Percentiles rank a stretch among this genome's conserved stretches.
phyloP scores from a whole-genome alignment of 345 rosid genomes.

The Angophora floribunda region DNA sequence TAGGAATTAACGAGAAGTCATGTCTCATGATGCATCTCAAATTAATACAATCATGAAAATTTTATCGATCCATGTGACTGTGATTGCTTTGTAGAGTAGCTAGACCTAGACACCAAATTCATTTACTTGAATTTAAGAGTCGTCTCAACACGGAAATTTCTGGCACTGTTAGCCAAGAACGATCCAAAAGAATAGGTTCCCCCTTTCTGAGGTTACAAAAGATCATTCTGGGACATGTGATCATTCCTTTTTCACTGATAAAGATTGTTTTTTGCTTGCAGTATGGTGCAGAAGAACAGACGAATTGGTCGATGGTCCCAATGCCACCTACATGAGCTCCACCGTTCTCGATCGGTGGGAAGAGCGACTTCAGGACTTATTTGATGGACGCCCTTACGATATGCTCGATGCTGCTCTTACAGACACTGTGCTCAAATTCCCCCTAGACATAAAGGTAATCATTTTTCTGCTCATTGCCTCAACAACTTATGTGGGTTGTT shows the following conservation, averaged over 20 bases:
- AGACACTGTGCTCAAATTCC: slow-evolving; percentile 36
- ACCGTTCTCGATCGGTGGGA: slow-evolving; percentile 46
- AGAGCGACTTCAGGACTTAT: slow-evolving; percentile 46
- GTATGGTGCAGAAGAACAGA: slow-evolving; percentile 68
- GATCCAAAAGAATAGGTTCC: not conserved
- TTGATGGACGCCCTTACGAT: slow-evolving; percentile 44
- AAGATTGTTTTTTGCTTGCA: not conserved
- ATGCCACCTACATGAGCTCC: slow-evolving; percentile 24
- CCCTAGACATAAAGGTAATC: slow-evolving; percentile 37
- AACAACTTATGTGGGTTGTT: not conserved
- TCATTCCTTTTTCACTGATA: not conserved
- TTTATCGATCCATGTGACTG: not conserved
- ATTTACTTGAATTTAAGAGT: not conserved
- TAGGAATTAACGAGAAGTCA: not conserved
- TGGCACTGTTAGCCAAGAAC: not conserved
- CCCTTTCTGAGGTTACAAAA: not conserved
- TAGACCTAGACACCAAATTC: not conserved
- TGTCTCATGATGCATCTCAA: not conserved
- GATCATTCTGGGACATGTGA: not conserved
- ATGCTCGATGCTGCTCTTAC: slow-evolving; percentile 55
- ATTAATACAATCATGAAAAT: not conserved
- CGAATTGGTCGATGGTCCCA: slow-evolving; percentile 53
- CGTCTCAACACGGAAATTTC: not conserved
- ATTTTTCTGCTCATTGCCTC: not conserved
- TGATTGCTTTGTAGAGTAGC: not conserved